Base-by-base conservation (phyloP, 2,329 filamentous ascomycete genomes). In the Fusarium sp. region DNA sequence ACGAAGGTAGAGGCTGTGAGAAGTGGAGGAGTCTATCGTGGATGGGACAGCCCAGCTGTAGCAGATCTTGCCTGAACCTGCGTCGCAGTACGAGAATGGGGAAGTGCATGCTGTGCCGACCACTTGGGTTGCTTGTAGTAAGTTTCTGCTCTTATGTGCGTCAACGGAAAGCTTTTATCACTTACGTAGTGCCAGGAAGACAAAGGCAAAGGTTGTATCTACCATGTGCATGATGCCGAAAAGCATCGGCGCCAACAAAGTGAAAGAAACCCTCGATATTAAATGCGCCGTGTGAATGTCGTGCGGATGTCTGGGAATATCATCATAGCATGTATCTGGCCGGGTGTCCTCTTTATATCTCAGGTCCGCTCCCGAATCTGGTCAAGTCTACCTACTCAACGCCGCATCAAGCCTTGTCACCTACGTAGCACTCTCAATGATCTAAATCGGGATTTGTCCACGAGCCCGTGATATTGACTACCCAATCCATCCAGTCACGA, bases 41-140 rank as follows among this genome's bases (percentile, higher is more conserved):
- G 53, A 47, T 47, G 42, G 32, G 4, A 60, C 42, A 3, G 52
- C 58, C 58, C 42, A 60, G 8, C 42, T 59, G 58, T 60, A 59
- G 25, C 58, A 60, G 18, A 60, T 24, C 5, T 47, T 32, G 14
- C 32, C 22, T 6, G 53, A 46, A 0, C 22, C 7, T 27, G 42
- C 42, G 6, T 59, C 53, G 18, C 58, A 60, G 30, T 60, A 59
- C 3, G 53, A 60, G 6, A 9, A 18, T 4, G 53, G 30, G 0
- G 58, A 60, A 3, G 52, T 20, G n/a, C 22, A 20, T 5, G 1
- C 6, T 14, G 22, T 1, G 5, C 12, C 12, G 8, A 11, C 3
- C 5, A 60, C 53, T 60, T 6, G 3, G 18, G 6, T 11, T 5
- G 5, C 12, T 22, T 0, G 4, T 6, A 1, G 12, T 46, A 3